Conservation (phyloP, 768 basidiomycete species). For the Agaricus blazei region DNA sequence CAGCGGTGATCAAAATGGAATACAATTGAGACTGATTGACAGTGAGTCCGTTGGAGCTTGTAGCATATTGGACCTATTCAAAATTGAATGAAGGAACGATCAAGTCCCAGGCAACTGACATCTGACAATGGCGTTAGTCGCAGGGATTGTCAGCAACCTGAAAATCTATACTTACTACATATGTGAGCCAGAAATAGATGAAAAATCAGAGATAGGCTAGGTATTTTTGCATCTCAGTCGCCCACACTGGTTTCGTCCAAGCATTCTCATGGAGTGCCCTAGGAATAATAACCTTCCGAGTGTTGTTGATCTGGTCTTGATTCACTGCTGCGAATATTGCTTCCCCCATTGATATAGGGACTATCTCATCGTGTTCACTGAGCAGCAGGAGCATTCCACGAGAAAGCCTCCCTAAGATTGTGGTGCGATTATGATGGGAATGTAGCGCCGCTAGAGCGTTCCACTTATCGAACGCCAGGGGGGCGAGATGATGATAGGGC, state of each 20-base stretch:
- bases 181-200: conserved; percentile 1
- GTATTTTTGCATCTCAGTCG: conserved; percentile 12
- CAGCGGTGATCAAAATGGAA: too few species aligned
- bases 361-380: conserved; percentile 43
- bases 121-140: neutral
- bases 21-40: too few species aligned
- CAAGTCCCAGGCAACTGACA: neutral
- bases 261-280: conserved; percentile 19
- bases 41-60: too few species aligned
- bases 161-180: too few species aligned
- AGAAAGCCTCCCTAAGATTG: conserved; percentile 14
- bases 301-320: neutral
- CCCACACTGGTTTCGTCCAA: conserved; percentile 15
- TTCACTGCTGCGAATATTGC: conserved; percentile 16
- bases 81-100: too few species aligned
- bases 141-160: neutral
- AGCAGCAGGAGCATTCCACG: conserved; percentile 27
- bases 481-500: conserved; percentile 44
- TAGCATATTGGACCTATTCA: too few species aligned
- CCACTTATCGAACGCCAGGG: conserved; percentile 41
- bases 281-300: conserved; percentile 21
- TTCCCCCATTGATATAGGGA: conserved; percentile 32
- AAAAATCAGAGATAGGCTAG: neutral
- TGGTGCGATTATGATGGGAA: neutral
- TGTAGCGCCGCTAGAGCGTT: conserved; percentile 30